Evolutionary conservation across 2,329 filamentous ascomycete species (phyloP), one percentile per base, ranked within the genome.

Genomic region (Colletotrichum caudatum): DNA sequence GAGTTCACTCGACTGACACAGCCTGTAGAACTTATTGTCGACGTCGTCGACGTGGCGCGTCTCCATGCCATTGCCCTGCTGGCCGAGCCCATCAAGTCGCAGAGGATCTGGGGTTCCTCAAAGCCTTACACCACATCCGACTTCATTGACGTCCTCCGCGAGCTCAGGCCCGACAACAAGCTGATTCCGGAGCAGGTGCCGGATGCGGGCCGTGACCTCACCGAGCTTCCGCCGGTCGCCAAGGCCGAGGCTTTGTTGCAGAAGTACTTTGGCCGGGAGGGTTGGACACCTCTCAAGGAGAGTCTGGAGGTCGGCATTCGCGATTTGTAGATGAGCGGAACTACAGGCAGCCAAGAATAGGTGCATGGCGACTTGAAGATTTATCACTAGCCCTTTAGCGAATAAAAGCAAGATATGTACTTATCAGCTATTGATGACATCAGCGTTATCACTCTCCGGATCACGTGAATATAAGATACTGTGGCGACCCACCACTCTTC

Each of bases 61-160:
- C 77, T 91, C 0, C 88, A 90, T 51, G 80, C 89, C 8, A 84
- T 85, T 4, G 88, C 85, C 0, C 78, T 87, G 8, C 80, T 88
- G 0, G 80, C 87, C 41, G 79, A 81, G 0, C 78, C 81, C 0
- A 81, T 89, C 0, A 72, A 78, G 3, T 81, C 81, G 0, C 83
- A 90, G 74, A 83, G 89, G 0, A 76, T 91, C 11, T 88, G 90
- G 75, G 88, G 80, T 1, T 88, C 86, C 64, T 86, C 85, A 0
- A 79, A 81, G 1, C 14, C 11, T 8, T 37, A 64, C 46, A 74
- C 66, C 65, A 54, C 37, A 5, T 62, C 65, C 0, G 72, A 74
- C n/a, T 37, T 73, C 18, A 63, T 73, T 18, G 51, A 67, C n/a
- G 37, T 39, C 5, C 23, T 73, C 11, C 56, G 37, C 18, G 53